These are phyloP conservation scores for Lepidium campestre DNA, from an alignment of 441 rosid genomes.

Conservation along the genomic window DNA sequence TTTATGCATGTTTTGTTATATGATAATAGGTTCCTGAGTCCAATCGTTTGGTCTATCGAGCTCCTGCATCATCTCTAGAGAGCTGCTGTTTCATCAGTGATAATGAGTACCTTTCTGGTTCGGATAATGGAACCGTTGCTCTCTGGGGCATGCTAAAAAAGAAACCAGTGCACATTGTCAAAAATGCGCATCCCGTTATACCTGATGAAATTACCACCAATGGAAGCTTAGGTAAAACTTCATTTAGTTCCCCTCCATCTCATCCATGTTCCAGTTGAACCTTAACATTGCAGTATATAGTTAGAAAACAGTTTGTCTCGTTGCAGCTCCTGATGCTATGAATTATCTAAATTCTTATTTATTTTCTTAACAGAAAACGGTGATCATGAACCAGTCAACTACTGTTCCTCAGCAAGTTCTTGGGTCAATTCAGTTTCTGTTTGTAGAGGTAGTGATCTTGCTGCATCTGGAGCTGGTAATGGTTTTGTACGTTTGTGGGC, in stretches of 20 bases:
- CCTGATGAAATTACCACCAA: conserved; percentile 25
- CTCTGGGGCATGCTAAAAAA: conserved; percentile 66
- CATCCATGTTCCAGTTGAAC: background rate
- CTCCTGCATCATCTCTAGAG: conserved; percentile 80
- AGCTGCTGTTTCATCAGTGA: conserved; percentile 84
- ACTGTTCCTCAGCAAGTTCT: conserved; percentile 47
- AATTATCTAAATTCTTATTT: background rate
- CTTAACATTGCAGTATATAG: background rate
- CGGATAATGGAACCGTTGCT: conserved; percentile 86
- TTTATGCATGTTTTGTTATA: background rate
- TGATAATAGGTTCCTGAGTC: conserved; percentile 67
- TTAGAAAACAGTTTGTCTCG: background rate
- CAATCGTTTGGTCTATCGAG: conserved; percentile 65
- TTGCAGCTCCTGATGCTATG: background rate
- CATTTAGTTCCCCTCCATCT: background rate
- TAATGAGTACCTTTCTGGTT: conserved; percentile 82
- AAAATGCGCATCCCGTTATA: conserved; percentile 62
- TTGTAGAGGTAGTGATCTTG: conserved; percentile 90
- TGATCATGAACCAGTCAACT: conserved; percentile 20
- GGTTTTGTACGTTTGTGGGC: conserved; percentile 75
- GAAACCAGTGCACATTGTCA: conserved; percentile 67
- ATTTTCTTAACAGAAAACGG: conserved; percentile 39
- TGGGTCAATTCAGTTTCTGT: conserved; percentile 82
- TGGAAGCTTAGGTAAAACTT: conserved; percentile 40
- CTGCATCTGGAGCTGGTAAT: conserved; percentile 96